phyloP scores from a whole-genome alignment of 2,329 filamentous ascomycete genomes.

The Trichoderma sp. region DNA sequence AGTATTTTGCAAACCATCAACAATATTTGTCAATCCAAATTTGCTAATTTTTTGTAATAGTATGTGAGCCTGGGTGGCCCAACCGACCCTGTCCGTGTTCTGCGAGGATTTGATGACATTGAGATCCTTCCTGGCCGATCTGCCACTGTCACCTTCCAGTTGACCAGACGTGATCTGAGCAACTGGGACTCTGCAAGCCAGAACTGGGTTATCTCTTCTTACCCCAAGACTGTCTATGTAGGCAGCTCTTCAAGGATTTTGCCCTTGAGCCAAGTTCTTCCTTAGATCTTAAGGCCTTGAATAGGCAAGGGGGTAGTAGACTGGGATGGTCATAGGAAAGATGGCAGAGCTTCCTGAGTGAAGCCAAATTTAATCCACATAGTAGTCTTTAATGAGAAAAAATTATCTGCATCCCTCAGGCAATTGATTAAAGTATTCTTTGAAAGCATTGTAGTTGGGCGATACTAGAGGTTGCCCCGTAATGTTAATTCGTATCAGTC shows the following conservation, averaged over 20 bases:
- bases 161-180: neutral
- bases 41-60: neutral
- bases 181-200: neutral
- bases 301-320: neutral
- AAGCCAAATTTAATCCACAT: neutral
- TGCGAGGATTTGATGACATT: neutral
- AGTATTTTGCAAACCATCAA: neutral
- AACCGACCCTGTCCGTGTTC: neutral
- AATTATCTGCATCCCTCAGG: neutral
- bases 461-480: no score
- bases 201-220: neutral
- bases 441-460: neutral
- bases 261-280: neutral
- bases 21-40: neutral
- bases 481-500: no score
- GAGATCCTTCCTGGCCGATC: neutral
- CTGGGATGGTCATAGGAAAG: neutral
- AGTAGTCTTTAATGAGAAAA: neutral
- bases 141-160: neutral
- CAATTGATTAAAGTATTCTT: neutral
- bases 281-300: neutral
- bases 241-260: constrained; percentile 1
- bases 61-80: neutral
- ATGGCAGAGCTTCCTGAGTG: neutral
- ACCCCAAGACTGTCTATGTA: neutral